A percentile compares a stretch with the other conserved stretches of the same genome.
phyloP scores from a whole-genome alignment of 140 eudicot species.

The Cichorium intybus region DNA sequence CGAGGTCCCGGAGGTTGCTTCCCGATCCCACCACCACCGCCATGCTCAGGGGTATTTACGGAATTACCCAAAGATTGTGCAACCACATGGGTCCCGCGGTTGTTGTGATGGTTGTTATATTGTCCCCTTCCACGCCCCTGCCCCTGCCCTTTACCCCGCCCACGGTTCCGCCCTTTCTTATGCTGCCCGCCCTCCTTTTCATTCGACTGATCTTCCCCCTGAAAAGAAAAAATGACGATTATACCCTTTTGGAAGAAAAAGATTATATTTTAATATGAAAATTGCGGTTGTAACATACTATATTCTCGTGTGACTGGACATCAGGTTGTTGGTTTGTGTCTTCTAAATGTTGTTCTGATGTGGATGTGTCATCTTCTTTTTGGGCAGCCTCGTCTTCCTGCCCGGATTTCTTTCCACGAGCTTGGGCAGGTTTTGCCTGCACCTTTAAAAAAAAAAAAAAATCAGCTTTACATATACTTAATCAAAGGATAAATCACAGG shows the following conservation, averaged over 20 bases:
- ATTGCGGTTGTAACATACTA: conserved; percentile 38
- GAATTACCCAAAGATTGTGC: conserved; percentile 33
- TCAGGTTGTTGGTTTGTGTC: conserved; percentile 47
- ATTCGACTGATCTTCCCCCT: conserved; percentile 57
- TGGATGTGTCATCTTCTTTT: conserved; percentile 59
- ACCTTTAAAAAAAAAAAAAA: conserved; percentile 1
- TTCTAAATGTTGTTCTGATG: conserved; percentile 54
- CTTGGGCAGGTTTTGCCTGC: conserved; percentile 62
- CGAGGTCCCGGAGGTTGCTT: conserved; percentile 90
- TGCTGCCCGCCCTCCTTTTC: conserved; percentile 63
- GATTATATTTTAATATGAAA: too few species aligned
- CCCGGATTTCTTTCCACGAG: conserved; percentile 65
- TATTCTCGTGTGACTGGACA: conserved; percentile 50
- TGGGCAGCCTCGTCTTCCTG: conserved; percentile 56
- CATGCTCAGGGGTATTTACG: conserved; percentile 38
- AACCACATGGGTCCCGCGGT: conserved; percentile 46
- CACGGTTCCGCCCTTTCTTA: conserved; percentile 55
- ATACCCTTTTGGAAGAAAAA: not conserved
- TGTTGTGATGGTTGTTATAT: conserved; percentile 33
- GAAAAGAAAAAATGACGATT: conserved; percentile 18
- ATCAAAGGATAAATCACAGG: not conserved
- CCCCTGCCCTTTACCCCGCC: conserved; percentile 69
- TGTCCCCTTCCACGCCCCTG: conserved; percentile 77
- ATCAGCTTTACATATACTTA: not conserved
- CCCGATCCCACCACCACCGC: conserved; percentile 13